A percentile compares a stretch with the other conserved stretches of the same genome.
Conservation (phyloP, 805 yeast species). For the Lipomyces orientalis region DNA sequence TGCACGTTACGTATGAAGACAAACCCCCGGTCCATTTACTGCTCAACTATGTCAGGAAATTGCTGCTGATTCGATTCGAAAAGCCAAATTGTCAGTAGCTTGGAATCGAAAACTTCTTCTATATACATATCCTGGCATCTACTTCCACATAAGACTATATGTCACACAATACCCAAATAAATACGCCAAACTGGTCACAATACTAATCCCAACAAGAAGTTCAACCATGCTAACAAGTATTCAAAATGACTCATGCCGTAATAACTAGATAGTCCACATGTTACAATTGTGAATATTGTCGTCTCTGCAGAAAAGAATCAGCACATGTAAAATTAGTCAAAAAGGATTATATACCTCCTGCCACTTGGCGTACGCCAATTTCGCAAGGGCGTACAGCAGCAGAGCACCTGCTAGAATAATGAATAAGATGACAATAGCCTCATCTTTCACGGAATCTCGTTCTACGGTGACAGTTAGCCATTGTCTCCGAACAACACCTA, state of each 20-base stretch:
- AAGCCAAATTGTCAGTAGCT: not conserved
- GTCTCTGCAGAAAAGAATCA: not conserved
- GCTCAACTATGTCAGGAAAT: no score
- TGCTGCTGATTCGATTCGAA: no score
- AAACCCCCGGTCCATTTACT: no score
- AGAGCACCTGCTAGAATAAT: conserved; percentile 32
- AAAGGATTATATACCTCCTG: conserved; percentile 4
- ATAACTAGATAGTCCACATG: not conserved
- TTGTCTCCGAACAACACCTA: not conserved
- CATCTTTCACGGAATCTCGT: conserved; percentile 33
- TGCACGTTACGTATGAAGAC: no score
- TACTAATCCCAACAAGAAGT: not conserved
- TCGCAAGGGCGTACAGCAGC: conserved; percentile 12
- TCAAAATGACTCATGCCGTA: not conserved
- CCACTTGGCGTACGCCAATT: not conserved
- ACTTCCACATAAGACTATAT: not conserved
- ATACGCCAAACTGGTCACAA: not conserved
- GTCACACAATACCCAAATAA: not conserved
- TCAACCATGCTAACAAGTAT: not conserved
- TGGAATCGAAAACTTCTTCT: not conserved
- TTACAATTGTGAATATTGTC: not conserved
- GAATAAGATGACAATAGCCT: conserved; percentile 29
- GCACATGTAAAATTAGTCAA: not conserved
- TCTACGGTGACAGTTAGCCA: conserved; percentile 18
- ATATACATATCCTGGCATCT: not conserved